Evolutionary conservation across 2,329 filamentous ascomycete genomes (phyloP).

Genomic region (Onygena corvina): DNA sequence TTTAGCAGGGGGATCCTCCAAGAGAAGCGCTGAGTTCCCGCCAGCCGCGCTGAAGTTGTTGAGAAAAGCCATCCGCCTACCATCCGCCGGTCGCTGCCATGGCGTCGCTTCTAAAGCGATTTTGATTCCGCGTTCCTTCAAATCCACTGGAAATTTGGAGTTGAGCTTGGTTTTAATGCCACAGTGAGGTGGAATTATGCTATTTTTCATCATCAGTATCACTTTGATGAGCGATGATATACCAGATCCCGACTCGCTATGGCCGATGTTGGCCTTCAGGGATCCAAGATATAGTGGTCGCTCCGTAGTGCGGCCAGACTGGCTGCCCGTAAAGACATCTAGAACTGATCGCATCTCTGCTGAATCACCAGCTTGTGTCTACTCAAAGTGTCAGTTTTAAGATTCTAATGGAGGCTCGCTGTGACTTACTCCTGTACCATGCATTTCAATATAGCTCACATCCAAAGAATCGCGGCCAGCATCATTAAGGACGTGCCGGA

Average conservation of each 20-base stretch:
- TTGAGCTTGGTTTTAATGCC: background rate
- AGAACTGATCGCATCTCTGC: constrained; percentile 3
- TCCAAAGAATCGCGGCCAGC: constrained; percentile 44
- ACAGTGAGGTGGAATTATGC: constrained; percentile 20
- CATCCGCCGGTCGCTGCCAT: constrained; percentile 12
- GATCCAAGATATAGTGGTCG: constrained; percentile 17
- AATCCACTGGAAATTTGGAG: constrained; percentile 2
- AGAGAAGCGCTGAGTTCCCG: background rate
- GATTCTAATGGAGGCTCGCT: no score
- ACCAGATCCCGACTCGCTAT: constrained; percentile 22
- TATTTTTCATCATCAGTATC: constrained; percentile 19
- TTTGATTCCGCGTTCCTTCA: constrained; percentile 10
- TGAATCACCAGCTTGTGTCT: constrained; percentile 8
- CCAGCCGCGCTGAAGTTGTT: constrained; percentile 4
- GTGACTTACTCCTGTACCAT: constrained; percentile 5
- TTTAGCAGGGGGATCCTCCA: constrained; percentile 4
- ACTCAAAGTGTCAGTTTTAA: no score
- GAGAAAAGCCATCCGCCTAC: constrained; percentile 15
- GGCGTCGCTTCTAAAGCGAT: constrained; percentile 12
- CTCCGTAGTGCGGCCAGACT: background rate
- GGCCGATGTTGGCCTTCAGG: constrained; percentile 24
- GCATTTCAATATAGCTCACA: constrained; percentile 20
- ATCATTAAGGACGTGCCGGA: constrained; percentile 56
- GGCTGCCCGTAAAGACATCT: background rate
- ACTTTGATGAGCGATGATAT: constrained; percentile 23